phyloP scores from a whole-genome alignment of 495 filamentous ascomycete genomes.

The Pseudoneurospora amorphoporcata region DNA sequence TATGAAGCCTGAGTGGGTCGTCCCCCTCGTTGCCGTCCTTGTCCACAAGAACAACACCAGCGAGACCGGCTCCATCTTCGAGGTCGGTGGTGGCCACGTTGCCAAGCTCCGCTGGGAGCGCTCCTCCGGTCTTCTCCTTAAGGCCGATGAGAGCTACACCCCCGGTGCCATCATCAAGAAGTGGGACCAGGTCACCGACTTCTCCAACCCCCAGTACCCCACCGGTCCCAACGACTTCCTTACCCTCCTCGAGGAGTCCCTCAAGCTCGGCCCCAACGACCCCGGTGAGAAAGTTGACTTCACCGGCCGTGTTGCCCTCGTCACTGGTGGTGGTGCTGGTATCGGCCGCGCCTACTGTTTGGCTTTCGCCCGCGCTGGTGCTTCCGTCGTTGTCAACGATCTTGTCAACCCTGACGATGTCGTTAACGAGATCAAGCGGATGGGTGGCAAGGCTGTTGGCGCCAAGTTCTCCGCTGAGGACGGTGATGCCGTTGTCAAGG shows the following conservation, averaged over 20 bases:
- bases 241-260: slow-evolving; percentile 72
- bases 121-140: slow-evolving; percentile 79
- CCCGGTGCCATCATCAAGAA: slow-evolving; percentile 78
- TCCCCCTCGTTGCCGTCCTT: slow-evolving; percentile 83
- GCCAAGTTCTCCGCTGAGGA: slow-evolving; percentile 93
- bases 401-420: slow-evolving; percentile 85
- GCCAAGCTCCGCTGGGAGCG: slow-evolving; percentile 96
- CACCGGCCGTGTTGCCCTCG: slow-evolving; percentile 79
- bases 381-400: slow-evolving; percentile 90
- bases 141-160: slow-evolving; percentile 80
- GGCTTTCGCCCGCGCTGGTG: slow-evolving; percentile 82
- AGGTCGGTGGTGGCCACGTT: slow-evolving; percentile 86
- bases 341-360: slow-evolving; percentile 90
- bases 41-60: slow-evolving; percentile 77
- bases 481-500: slow-evolving; percentile 85
- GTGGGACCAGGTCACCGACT: slow-evolving; percentile 83
- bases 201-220: slow-evolving; percentile 75
- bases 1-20: slow-evolving; percentile 92
- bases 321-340: slow-evolving; percentile 89
- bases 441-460: slow-evolving; percentile 83
- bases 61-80: slow-evolving; percentile 85
- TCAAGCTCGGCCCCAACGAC: slow-evolving; percentile 64
- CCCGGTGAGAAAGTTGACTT: slow-evolving; percentile 74
- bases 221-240: slow-evolving; percentile 85
- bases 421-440: slow-evolving; percentile 82